A percentile compares a stretch with the other conserved stretches of the same genome.
Evolutionary conservation across 2,329 filamentous ascomycete genomes (phyloP).

Genomic region (Beauveria pseudobassiana): DNA sequence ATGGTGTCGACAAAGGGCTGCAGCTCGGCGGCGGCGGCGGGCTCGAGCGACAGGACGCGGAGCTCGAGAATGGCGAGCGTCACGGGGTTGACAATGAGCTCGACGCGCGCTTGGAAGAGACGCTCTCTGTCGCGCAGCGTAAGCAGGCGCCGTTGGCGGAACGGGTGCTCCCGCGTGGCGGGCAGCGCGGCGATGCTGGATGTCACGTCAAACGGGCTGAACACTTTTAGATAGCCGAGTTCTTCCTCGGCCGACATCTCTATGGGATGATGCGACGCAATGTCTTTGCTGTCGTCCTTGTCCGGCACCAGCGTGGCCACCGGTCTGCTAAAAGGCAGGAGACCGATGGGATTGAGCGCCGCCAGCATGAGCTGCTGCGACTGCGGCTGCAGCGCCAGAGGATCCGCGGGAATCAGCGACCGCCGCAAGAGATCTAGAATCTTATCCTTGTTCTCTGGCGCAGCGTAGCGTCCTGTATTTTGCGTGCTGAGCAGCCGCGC

Average conservation of each 20-base stretch:
- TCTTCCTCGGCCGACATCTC: conserved; percentile 56
- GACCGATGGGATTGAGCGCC: conserved; percentile 42
- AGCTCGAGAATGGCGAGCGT: conserved; percentile 45
- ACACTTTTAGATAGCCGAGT: conserved; percentile 61
- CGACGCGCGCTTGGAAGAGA: conserved; percentile 50
- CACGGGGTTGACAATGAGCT: conserved; percentile 51
- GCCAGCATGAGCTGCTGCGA: conserved; percentile 38
- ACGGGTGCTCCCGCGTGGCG: conserved; percentile 21
- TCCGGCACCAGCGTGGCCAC: conserved; percentile 20
- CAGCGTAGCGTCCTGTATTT: conserved; percentile 29
- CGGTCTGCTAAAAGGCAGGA: conserved; percentile 43
- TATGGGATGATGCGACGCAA: conserved; percentile 56
- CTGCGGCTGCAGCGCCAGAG: conserved; percentile 18
- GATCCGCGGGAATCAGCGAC: conserved; percentile 31
- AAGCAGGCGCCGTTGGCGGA: conserved; percentile 50
- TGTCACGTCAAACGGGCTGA: conserved; percentile 58
- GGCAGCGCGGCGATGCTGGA: conserved; percentile 45
- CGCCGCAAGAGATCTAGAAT: conserved; percentile 33
- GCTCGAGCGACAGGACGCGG: conserved; percentile 46
- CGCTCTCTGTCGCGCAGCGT: conserved; percentile 38
- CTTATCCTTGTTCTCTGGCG: conserved; percentile 27
- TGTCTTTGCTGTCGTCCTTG: conserved; percentile 27
- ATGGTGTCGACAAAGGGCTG: conserved; percentile 42
- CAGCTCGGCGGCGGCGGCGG: conserved; percentile 51
- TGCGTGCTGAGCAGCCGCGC: conserved; percentile 40